Evolutionary conservation across 2,329 filamentous ascomycete species (phyloP).

Genomic region (Colletotrichum sp.): DNA sequence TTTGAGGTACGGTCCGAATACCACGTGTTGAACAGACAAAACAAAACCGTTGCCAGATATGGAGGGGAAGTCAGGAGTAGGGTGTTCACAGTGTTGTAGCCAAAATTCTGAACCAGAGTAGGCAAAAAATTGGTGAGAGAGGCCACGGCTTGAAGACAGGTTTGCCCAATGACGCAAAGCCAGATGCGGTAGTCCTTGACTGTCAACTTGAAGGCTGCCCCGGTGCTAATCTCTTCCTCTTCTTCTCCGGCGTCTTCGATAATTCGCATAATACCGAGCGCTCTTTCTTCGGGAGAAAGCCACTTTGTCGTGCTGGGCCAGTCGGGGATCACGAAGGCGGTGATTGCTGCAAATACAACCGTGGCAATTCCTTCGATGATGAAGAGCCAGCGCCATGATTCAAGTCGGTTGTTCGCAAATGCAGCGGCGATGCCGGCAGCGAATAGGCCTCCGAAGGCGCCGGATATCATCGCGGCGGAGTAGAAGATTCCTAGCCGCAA

Average conservation of each 20-base stretch:
- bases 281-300: not conserved
- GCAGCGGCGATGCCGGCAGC: constrained; percentile 28
- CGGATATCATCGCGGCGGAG: constrained; percentile 35
- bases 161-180: not conserved
- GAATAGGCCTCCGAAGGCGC: constrained; percentile 33
- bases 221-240: not conserved
- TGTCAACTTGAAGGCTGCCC: not conserved
- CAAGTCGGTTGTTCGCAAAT: constrained; percentile 35
- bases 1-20: not conserved
- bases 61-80: not conserved
- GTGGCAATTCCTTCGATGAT: constrained; percentile 49
- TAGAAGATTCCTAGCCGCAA: constrained; percentile 25
- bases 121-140: not conserved
- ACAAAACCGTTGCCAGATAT: not conserved
- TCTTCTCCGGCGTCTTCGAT: not conserved
- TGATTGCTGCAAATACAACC: constrained; percentile 15
- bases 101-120: not conserved
- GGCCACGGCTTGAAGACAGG: not conserved
- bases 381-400: constrained; percentile 58
- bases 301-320: constrained; percentile 17
- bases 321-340: constrained; percentile 16
- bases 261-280: not conserved
- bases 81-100: not conserved
- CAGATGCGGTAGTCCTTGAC: not conserved
- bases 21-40: not conserved